Evolutionary conservation across 345 rosid genomes (phyloP).

Genomic region (Noccaea bulbosa): DNA sequence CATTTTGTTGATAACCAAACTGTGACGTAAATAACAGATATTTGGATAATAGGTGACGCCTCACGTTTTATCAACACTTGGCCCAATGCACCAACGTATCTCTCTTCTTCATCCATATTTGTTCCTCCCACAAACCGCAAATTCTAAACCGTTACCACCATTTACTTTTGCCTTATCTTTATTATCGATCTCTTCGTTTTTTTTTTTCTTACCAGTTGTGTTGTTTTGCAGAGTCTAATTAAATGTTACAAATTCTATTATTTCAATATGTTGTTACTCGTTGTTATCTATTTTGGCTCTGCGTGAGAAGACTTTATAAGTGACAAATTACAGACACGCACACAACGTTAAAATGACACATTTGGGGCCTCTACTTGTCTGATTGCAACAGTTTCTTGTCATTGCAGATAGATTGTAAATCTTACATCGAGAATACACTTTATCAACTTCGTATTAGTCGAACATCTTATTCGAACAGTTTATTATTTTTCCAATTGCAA

Average conservation of each 20-base stretch:
- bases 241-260: too few species aligned
- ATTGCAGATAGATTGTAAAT: neutral
- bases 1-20: neutral
- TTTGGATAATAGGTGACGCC: conserved; percentile 2
- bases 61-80: neutral
- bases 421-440: neutral
- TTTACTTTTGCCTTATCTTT: neutral
- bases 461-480: too few species aligned
- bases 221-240: too few species aligned
- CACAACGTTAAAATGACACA: neutral
- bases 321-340: neutral
- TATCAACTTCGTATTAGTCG: neutral
- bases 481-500: neutral
- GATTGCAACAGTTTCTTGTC: neutral
- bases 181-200: too few species aligned
- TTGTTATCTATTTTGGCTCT: neutral
- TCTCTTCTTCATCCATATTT: neutral
- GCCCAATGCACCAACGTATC: neutral
- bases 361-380: neutral
- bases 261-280: too few species aligned
- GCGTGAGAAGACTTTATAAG: neutral
- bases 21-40: neutral
- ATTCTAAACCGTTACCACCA: neutral
- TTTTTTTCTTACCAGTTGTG: too few species aligned
- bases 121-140: neutral